A percentile compares a stretch with the other conserved stretches of the same genome.
These are phyloP conservation scores for Lithospermum erythrorhizon DNA, from an alignment of 257 asterid genomes.

Conservation along the genomic window DNA sequence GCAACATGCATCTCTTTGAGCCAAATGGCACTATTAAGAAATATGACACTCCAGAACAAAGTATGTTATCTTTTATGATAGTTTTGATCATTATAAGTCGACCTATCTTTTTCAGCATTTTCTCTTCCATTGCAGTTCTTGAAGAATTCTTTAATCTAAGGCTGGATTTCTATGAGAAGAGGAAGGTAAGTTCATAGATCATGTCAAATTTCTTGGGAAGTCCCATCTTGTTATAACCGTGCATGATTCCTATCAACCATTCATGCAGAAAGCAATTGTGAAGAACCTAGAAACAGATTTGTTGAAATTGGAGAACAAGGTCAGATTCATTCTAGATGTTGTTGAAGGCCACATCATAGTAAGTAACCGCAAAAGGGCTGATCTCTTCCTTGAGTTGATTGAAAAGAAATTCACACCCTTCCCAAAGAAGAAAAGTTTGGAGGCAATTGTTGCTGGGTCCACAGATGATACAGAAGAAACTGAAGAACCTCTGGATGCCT, in stretches of 20 bases:
- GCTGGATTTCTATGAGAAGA: constrained; percentile 67
- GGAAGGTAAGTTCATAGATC: constrained; percentile 47
- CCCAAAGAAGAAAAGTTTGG: constrained; percentile 48
- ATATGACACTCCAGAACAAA: constrained; percentile 88
- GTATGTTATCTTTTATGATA: constrained; percentile 26
- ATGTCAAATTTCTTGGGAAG: neutral
- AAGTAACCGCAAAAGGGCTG: constrained; percentile 78
- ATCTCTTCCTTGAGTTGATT: constrained; percentile 65
- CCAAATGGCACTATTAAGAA: constrained; percentile 70
- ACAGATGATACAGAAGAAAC: constrained; percentile 55
- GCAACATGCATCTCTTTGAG: constrained; percentile 94
- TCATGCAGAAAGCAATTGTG: constrained; percentile 57
- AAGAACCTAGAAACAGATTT: constrained; percentile 62
- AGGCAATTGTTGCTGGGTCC: constrained; percentile 55
- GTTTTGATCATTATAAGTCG: neutral
- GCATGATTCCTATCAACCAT: neutral
- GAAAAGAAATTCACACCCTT: constrained; percentile 84
- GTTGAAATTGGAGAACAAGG: constrained; percentile 70
- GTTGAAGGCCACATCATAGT: constrained; percentile 80
- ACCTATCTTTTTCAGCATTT: neutral
- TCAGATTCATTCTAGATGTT: constrained; percentile 64
- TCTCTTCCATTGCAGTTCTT: constrained; percentile 51
- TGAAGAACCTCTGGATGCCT: constrained; percentile 37
- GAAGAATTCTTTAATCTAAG: constrained; percentile 76
- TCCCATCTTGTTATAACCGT: neutral